A percentile compares a stretch with the other conserved stretches of the same genome.
Evolutionary conservation across 2,329 filamentous ascomycete species (phyloP).

Genomic region (Macrophomina tecta): DNA sequence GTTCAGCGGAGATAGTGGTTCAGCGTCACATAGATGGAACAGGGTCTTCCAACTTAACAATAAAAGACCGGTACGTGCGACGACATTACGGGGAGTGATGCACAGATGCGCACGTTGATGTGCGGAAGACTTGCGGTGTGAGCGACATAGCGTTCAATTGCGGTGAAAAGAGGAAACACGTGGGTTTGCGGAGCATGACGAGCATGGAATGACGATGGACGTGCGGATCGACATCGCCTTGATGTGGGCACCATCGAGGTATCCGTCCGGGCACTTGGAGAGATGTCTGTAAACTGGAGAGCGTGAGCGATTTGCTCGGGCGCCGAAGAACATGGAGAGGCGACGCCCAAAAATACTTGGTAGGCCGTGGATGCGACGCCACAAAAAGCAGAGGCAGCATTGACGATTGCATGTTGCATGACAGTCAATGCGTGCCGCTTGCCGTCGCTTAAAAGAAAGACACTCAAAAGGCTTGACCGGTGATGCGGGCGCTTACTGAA

Average conservation of each 20-base stretch:
- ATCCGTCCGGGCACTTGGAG: not conserved
- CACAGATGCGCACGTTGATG: constrained; percentile 15
- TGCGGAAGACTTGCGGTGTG: constrained; percentile 12
- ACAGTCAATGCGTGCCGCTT: constrained; percentile 17
- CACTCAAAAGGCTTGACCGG: not conserved
- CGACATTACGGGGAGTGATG: not conserved
- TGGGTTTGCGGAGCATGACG: not conserved
- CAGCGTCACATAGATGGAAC: not conserved
- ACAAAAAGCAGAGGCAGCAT: not conserved
- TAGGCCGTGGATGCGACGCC: not conserved
- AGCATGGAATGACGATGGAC: not conserved
- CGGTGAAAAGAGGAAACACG: not conserved
- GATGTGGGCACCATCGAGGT: not conserved
- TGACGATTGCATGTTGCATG: not conserved
- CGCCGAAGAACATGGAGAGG: not conserved
- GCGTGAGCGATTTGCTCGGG: not conserved
- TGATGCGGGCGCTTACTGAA: constrained; percentile 20
- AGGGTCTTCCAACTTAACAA: constrained; percentile 5
- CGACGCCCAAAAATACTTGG: constrained; percentile 7
- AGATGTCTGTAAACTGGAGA: not conserved
- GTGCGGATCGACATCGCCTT: constrained; percentile 1
- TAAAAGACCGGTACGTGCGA: constrained; percentile 7
- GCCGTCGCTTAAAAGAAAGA: constrained; percentile 3
- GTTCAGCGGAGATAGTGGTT: not conserved
- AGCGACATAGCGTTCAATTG: not conserved